Conservation (phyloP, 495 filamentous ascomycete genomes). For the Penicillium desertorum region DNA sequence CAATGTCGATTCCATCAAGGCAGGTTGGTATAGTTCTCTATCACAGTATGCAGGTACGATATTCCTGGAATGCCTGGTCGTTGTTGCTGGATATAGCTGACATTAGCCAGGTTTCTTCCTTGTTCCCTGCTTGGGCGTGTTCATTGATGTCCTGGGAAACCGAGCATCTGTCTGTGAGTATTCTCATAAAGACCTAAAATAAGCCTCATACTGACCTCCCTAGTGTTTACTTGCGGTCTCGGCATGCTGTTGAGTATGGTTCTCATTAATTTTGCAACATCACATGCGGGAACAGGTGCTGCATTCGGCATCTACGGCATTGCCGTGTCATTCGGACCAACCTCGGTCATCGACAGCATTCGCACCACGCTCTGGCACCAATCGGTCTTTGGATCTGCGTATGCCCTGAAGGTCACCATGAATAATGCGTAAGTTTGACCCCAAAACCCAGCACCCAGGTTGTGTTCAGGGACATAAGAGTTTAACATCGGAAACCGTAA, state of each 20-base stretch:
- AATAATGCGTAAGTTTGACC: conserved; percentile 38
- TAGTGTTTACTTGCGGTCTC: conserved; percentile 38
- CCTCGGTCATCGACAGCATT: conserved; percentile 46
- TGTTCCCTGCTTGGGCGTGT: conserved; percentile 43
- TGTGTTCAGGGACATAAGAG: background rate
- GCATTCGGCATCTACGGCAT: conserved; percentile 48
- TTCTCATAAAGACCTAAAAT: background rate
- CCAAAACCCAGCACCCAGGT: background rate
- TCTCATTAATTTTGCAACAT: conserved; percentile 38
- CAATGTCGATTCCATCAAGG: conserved; percentile 39
- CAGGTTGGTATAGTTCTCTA: conserved; percentile 47
- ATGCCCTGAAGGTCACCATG: conserved; percentile 47
- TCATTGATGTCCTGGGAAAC: conserved; percentile 47
- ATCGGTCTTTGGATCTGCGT: conserved; percentile 46
- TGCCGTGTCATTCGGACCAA: conserved; percentile 40
- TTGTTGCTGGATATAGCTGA: background rate
- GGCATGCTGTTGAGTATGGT: conserved; percentile 44
- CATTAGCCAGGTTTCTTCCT: conserved; percentile 36
- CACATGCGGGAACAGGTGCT: conserved; percentile 39
- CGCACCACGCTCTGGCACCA: conserved; percentile 47
- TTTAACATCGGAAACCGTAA: conserved; percentile 7
- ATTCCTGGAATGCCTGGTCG: background rate
- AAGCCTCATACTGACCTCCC: background rate
- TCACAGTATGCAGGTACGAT: conserved; percentile 43
- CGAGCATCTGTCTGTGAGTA: conserved; percentile 42